Base-by-base conservation (phyloP, 345 rosid species). In the Rubroshorea leprosula region DNA sequence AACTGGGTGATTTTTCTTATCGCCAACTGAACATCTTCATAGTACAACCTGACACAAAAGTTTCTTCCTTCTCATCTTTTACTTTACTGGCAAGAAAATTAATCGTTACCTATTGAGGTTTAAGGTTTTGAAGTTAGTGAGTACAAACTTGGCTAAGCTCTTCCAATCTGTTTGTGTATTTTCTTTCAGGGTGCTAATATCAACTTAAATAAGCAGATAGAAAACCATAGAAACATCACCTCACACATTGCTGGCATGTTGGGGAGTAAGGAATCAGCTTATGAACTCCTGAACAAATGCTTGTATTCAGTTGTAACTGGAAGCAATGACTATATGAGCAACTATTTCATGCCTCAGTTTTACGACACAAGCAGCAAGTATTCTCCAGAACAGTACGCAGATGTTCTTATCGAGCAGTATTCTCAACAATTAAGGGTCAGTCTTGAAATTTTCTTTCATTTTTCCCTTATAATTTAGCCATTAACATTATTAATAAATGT, bases 311-410 rank as follows among this genome's bases (percentile, higher is more conserved):
- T 72, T 5, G 65, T 19, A 5, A 63, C 77, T 13, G 85, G 80
- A 27, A 77, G 68, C 58, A 80, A 77, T 27, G 85, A 80, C 16
- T 80, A 72, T 69, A 62, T 80, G 35, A 74, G 72, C 65, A 74
- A 70, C 60, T 80, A 74, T 46, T 77, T 66, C 60, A 0, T 69
- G 67, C 76, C 72, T 5, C 35, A 51, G 9, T 57, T 16, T 26
- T 31, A n/a, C 24, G 23, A 20, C 21, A 15, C 69, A 7, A 68
- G 73, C 50, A 47, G 6, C 26, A 38, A 0, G 4, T 63, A 59
- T 31, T 57, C 56, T 0, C 70, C 51, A 0, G 61, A 68, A 0
- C 47, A 66, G 31, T 76, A 62, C 8, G 69, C 78, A 1, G 5
- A 49, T 19, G 46, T 49, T 58, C 74, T 79, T 6, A 17, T 58